A percentile compares a stretch with the other conserved stretches of the same genome.
phyloP scores from a whole-genome alignment of 176 grass and related monocot genomes.

The Musa acuminata region DNA sequence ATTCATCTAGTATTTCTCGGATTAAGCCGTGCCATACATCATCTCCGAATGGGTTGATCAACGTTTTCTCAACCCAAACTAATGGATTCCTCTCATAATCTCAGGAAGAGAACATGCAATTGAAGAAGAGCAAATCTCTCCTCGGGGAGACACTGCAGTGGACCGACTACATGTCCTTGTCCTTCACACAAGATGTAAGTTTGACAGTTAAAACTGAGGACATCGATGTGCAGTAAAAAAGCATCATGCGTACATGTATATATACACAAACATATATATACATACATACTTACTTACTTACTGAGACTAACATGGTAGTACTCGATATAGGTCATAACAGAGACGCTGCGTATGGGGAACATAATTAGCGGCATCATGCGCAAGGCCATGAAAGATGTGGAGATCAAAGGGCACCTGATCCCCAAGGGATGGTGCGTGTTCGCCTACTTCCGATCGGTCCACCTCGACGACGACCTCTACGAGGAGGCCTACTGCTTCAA shows the following conservation, averaged over 20 bases:
- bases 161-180: slow-evolving; percentile 83
- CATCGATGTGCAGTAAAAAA: not conserved
- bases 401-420: slow-evolving; percentile 86
- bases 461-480: slow-evolving; percentile 64
- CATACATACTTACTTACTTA: too few relatives aligned
- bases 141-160: slow-evolving; percentile 54
- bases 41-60: too few relatives aligned
- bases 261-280: too few relatives aligned
- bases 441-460: slow-evolving; percentile 82
- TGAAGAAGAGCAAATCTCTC: slow-evolving; percentile 49
- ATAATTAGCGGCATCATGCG: slow-evolving; percentile 96
- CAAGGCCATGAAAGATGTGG: slow-evolving; percentile 65
- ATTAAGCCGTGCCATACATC: too few relatives aligned
- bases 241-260: not conserved
- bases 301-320: too few relatives aligned
- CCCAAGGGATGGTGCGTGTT: slow-evolving; percentile 94
- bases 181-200: slow-evolving; percentile 92
- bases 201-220: not conserved
- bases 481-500: slow-evolving; percentile 73
- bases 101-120: slow-evolving; percentile 83
- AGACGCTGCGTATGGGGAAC: slow-evolving; percentile 79
- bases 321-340: slow-evolving; percentile 38
- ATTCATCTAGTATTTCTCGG: too few relatives aligned
- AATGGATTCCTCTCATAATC: too few relatives aligned
- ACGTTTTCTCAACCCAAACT: too few relatives aligned